Percentiles rank a stretch among this genome's conserved stretches.
phyloP scores from a whole-genome alignment of 169 alveolate species.

The Eimeria praecox region DNA sequence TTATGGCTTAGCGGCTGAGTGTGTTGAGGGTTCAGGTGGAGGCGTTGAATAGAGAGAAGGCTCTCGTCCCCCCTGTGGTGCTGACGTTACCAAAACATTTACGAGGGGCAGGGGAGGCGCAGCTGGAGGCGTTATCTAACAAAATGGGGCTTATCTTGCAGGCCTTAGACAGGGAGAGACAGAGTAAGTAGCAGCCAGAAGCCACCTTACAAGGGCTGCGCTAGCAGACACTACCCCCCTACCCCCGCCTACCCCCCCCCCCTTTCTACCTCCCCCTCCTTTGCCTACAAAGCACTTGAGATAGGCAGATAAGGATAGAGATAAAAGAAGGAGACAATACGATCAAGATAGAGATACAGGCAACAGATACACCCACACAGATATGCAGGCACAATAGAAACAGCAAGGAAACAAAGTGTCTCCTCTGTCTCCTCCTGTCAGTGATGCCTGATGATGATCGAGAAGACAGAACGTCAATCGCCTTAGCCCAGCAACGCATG shows the following conservation, averaged over 20 bases:
- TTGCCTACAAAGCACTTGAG: not conserved
- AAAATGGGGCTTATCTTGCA: slow-evolving; percentile 21
- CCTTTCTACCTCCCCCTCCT: not conserved
- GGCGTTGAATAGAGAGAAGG: slow-evolving; percentile 60
- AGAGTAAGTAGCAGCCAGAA: not conserved
- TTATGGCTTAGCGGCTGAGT: not conserved
- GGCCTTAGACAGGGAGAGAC: slow-evolving; percentile 26
- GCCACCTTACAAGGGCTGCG: too few relatives aligned
- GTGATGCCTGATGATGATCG: not conserved
- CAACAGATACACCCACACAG: not conserved
- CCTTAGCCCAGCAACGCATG: slow-evolving; percentile 20
- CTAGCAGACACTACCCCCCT: too few relatives aligned
- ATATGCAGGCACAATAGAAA: not conserved
- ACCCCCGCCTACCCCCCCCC: too few relatives aligned
- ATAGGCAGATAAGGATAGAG: not conserved
- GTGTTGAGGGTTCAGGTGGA: slow-evolving; percentile 35
- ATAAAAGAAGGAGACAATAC: not conserved
- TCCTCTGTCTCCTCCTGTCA: not conserved
- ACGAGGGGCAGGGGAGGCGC: slow-evolving; percentile 2
- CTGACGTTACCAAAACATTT: slow-evolving; percentile 45
- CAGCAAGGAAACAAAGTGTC: not conserved
- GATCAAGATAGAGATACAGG: not conserved
- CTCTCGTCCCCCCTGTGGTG: slow-evolving; percentile 62
- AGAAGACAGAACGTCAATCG: slow-evolving; percentile 8
- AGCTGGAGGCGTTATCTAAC: slow-evolving; percentile 2